Base-by-base conservation (phyloP, 768 basidiomycete genomes). In the Clavaria fumosa region DNA sequence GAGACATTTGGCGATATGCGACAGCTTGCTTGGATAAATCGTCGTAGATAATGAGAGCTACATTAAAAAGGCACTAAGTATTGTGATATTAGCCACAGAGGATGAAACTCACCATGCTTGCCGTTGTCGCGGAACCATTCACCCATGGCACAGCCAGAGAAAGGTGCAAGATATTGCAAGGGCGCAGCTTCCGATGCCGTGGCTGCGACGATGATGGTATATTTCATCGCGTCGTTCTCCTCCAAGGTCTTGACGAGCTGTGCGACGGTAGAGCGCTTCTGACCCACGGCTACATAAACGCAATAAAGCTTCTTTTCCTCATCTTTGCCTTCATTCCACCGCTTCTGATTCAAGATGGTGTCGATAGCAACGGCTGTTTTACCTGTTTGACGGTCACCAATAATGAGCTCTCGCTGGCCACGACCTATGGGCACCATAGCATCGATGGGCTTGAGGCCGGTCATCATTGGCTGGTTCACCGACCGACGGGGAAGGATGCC, bases 41-140 rank as follows among this genome's bases (percentile, higher is more conserved):
- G 56, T 99, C 95, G 64, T 95, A 99, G 67, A 99, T 84, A 65
- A 99, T 97, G 52, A 97, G 75, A 47, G 93, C 82, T 83, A 38
- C 11, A 20, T 28, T 45, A 14, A 39, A 39, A 18, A 6, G 47
- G 91, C 79, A 80, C 38, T 12, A n/a, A 14, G 11, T 15, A 17
- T 5, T 4, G 14, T 27, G 37, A 35, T 42, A 22, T 53, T 28
- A 11, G 44, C 33, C 37, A 33, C 45, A 23, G 3, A 23, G 4
- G n/a, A 33, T 1, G 21, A n/a, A 18, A 50, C 76, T 38, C 52
- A 82, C 82, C 91, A 63, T 99, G 95, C 69, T 93, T 96, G 69
- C 90, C 93, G 61, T 99, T 99, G 67, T 99, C 95, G 66, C 89
- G 85, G 95, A 99, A 99, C 93, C 93, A 99, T 68, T 99, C 95